phyloP scores from a whole-genome alignment of 2,329 filamentous ascomycete species.

The Penicillium corylophilum region DNA sequence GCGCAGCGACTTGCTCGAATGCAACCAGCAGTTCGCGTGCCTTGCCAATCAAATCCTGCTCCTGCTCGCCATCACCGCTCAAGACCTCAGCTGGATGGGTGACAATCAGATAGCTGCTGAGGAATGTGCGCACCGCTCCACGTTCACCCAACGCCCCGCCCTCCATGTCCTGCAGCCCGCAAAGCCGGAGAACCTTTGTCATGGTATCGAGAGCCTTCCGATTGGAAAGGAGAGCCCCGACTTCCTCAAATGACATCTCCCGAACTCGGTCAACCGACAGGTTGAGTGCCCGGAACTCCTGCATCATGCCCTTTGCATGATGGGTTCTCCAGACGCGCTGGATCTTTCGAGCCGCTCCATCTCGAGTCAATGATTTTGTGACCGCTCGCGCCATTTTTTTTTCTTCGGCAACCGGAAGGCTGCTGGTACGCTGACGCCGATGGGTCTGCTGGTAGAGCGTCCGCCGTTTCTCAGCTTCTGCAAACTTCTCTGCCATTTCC shows the following conservation, averaged over 20 bases:
- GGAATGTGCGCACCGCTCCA: constrained; percentile 59
- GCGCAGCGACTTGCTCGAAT: constrained; percentile 55
- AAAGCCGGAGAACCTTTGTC: constrained; percentile 56
- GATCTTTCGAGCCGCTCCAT: constrained; percentile 57
- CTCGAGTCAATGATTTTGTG: constrained; percentile 46
- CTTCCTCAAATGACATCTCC: constrained; percentile 58
- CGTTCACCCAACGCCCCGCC: constrained; percentile 48
- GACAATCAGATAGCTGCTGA: constrained; percentile 63
- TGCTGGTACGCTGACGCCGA: constrained; percentile 53
- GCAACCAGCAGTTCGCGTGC: constrained; percentile 57
- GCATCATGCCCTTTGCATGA: constrained; percentile 49
- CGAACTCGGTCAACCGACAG: constrained; percentile 55
- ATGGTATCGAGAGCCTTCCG: constrained; percentile 54
- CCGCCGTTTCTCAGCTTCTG: constrained; percentile 61
- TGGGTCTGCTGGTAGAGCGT: constrained; percentile 47
- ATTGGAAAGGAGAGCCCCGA: constrained; percentile 56
- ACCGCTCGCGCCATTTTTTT: constrained; percentile 39
- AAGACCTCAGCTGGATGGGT: constrained; percentile 62
- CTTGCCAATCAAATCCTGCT: constrained; percentile 61
- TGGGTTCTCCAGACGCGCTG: constrained; percentile 59
- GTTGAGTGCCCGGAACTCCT: constrained; percentile 52
- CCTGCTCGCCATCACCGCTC: constrained; percentile 61
- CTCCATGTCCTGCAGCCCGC: constrained; percentile 54
- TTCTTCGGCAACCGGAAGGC: constrained; percentile 47
- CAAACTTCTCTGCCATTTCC: constrained; percentile 65